phyloP scores from a whole-genome alignment of 1,284 basidiomycete genomes.

The Retiboletus flavoniger region DNA sequence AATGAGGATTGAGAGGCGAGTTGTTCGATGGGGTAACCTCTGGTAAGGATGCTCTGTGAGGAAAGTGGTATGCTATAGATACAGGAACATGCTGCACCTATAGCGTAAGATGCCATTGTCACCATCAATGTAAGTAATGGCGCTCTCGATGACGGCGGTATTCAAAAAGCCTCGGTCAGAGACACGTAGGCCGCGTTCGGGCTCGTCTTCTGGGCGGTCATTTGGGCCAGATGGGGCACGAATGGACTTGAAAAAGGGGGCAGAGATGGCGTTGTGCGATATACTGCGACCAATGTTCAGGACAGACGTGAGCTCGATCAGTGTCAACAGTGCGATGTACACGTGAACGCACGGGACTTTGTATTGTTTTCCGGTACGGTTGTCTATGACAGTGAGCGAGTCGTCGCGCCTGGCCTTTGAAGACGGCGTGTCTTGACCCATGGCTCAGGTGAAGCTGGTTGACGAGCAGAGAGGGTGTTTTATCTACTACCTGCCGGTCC shows the following conservation, averaged over 20 bases:
- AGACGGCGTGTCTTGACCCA: slow-evolving; percentile 28
- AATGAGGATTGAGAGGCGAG: slow-evolving; percentile 76
- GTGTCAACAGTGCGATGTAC: neutral
- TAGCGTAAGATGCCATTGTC: slow-evolving; percentile 78
- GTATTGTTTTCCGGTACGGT: slow-evolving; percentile 80
- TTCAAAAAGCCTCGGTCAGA: slow-evolving; percentile 82
- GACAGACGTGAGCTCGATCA: neutral
- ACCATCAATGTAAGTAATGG: slow-evolving; percentile 88
- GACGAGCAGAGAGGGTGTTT: neutral
- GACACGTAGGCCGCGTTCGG: slow-evolving; percentile 73
- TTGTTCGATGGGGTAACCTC: slow-evolving; percentile 92
- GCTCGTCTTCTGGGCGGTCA: slow-evolving; percentile 81
- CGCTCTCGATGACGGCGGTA: slow-evolving; percentile 78
- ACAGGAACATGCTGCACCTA: slow-evolving; percentile 43
- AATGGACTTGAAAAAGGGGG: slow-evolving; percentile 79
- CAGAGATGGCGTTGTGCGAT: slow-evolving; percentile 70
- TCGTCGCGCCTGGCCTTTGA: slow-evolving; percentile 31
- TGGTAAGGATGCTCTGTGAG: slow-evolving; percentile 27
- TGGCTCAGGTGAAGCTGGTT: slow-evolving; percentile 1
- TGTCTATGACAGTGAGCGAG: slow-evolving; percentile 72
- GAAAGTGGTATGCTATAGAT: neutral
- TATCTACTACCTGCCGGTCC: neutral
- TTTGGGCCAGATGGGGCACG: slow-evolving; percentile 53
- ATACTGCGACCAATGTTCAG: slow-evolving; percentile 48
- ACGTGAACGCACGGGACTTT: slow-evolving; percentile 61